A percentile compares a stretch with the other conserved stretches of the same genome.
phyloP scores from a whole-genome alignment of 352 stramenopile genomes.

The Hyaloperonospora arabidopsidis region DNA sequence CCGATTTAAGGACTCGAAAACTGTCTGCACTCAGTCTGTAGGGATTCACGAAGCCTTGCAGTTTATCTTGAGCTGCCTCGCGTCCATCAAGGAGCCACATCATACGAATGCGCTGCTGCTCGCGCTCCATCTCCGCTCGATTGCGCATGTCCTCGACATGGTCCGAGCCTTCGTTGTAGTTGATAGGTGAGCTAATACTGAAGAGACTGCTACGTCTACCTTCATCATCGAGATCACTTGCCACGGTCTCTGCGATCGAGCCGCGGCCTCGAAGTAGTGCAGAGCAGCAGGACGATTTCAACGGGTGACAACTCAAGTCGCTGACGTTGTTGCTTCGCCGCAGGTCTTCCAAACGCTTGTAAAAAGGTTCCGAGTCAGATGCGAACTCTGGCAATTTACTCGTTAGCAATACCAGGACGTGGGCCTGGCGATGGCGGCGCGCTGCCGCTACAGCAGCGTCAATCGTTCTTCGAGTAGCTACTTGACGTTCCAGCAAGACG shows the following conservation, averaged over 20 bases:
- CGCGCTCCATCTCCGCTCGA: conserved; percentile 31
- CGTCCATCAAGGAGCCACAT: conserved; percentile 36
- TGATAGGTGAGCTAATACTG: conserved; percentile 20
- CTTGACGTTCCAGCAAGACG: conserved; percentile 33
- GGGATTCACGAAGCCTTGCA: conserved; percentile 29
- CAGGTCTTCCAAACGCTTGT: conserved; percentile 9
- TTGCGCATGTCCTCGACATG: conserved; percentile 18
- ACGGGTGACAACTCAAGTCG: conserved; percentile 1
- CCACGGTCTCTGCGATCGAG: conserved; percentile 35
- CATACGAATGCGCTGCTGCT: conserved; percentile 26
- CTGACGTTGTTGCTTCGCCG: conserved; percentile 2
- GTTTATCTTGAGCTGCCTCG: conserved; percentile 29
- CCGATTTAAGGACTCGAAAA: conserved; percentile 29
- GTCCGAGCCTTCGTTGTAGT: conserved; percentile 17
- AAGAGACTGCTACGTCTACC: conserved; percentile 22
- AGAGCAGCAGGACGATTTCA: conserved; percentile 11
- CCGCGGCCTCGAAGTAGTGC: conserved; percentile 12
- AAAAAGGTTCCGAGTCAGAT: conserved; percentile 21
- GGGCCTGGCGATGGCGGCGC: conserved; percentile 44
- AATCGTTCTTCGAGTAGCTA: conserved; percentile 23
- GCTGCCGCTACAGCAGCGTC: conserved; percentile 48
- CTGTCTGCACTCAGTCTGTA: conserved; percentile 19
- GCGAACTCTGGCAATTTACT: conserved; percentile 52
- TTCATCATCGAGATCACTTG: conserved; percentile 31
- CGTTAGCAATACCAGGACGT: conserved; percentile 64